Evolutionary conservation across 2,329 filamentous ascomycete genomes (phyloP).

Genomic region (Sodiomyces alkalinus): DNA sequence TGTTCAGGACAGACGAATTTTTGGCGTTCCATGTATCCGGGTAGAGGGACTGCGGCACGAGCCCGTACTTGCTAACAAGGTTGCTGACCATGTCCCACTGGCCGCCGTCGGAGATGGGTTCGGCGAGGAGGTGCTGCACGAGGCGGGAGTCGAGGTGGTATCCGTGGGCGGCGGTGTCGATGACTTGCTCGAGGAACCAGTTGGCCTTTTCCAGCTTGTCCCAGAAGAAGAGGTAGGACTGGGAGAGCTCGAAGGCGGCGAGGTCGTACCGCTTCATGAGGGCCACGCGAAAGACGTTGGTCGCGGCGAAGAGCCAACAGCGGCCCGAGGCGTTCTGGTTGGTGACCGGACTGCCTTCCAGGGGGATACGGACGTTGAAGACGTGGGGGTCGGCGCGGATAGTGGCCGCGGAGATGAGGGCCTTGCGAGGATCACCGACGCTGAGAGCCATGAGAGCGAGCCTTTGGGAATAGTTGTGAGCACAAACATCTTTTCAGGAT

Average conservation of each 20-base stretch:
- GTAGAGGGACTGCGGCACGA: slow-evolving; percentile 71
- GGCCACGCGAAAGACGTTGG: slow-evolving; percentile 83
- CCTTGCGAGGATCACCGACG: slow-evolving; percentile 46
- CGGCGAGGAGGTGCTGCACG: slow-evolving; percentile 51
- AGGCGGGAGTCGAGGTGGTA: slow-evolving; percentile 59
- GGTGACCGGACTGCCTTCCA: slow-evolving; percentile 70
- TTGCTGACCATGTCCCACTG: slow-evolving; percentile 92
- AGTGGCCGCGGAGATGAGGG: slow-evolving; percentile 49
- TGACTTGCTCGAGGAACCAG: slow-evolving; percentile 73
- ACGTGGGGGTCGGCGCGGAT: slow-evolving; percentile 58
- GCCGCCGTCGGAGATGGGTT: slow-evolving; percentile 65
- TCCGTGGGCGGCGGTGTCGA: slow-evolving; percentile 50
- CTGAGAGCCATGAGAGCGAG: slow-evolving; percentile 63
- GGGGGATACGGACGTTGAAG: slow-evolving; percentile 71
- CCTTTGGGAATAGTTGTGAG: slow-evolving; percentile 29
- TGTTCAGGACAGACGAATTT: slow-evolving; percentile 55
- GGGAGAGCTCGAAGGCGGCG: slow-evolving; percentile 68
- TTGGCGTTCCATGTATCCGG: slow-evolving; percentile 70
- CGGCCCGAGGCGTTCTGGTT: slow-evolving; percentile 70
- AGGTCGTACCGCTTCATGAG: slow-evolving; percentile 74
- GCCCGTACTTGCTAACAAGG: slow-evolving; percentile 71
- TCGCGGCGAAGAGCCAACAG: slow-evolving; percentile 85
- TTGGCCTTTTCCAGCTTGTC: slow-evolving; percentile 89
- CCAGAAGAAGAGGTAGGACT: slow-evolving; percentile 83
- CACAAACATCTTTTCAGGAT: too few relatives aligned